phyloP scores from a whole-genome alignment of 352 stramenopile species.

The Globisporangium okanoganense region DNA sequence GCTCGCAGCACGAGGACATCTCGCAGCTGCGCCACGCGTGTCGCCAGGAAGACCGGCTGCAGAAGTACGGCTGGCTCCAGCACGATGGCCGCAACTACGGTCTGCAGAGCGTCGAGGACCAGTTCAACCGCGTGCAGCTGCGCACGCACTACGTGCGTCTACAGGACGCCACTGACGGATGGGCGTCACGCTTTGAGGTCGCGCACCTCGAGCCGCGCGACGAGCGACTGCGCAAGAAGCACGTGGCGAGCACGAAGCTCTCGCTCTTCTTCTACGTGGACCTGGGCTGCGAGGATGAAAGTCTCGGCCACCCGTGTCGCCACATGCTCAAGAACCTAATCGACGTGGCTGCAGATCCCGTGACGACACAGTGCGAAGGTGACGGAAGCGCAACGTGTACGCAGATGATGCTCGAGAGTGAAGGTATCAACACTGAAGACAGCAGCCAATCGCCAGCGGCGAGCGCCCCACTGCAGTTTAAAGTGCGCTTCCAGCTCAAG shows the following conservation, averaged over 20 bases:
- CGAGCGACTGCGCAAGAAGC: slow-evolving; percentile 30
- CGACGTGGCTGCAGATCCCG: slow-evolving; percentile 40
- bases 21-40: slow-evolving; percentile 74
- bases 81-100: slow-evolving; percentile 69
- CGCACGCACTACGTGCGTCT: slow-evolving; percentile 59
- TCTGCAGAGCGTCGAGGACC: slow-evolving; percentile 59
- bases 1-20: slow-evolving; percentile 59
- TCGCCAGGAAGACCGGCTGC: slow-evolving; percentile 68
- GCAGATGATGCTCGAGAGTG: slow-evolving; percentile 40
- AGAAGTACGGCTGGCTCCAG: slow-evolving; percentile 78
- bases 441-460: neutral
- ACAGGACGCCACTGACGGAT: slow-evolving; percentile 26
- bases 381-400: slow-evolving; percentile 24
- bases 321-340: slow-evolving; percentile 44
- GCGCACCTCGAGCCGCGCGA: slow-evolving; percentile 41
- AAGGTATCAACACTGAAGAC: slow-evolving; percentile 14
- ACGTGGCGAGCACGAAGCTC: slow-evolving; percentile 44
- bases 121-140: slow-evolving; percentile 67
- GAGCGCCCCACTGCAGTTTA: slow-evolving; percentile 39
- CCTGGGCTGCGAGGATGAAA: slow-evolving; percentile 67
- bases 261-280: slow-evolving; percentile 85
- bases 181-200: slow-evolving; percentile 41
- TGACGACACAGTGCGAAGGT: slow-evolving; percentile 13
- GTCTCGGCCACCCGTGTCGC: slow-evolving; percentile 43
- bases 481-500: slow-evolving; percentile 48